These are phyloP conservation scores for Colletotrichum plurivorum DNA, from an alignment of 2,329 filamentous ascomycete species.

Conservation along the genomic window DNA sequence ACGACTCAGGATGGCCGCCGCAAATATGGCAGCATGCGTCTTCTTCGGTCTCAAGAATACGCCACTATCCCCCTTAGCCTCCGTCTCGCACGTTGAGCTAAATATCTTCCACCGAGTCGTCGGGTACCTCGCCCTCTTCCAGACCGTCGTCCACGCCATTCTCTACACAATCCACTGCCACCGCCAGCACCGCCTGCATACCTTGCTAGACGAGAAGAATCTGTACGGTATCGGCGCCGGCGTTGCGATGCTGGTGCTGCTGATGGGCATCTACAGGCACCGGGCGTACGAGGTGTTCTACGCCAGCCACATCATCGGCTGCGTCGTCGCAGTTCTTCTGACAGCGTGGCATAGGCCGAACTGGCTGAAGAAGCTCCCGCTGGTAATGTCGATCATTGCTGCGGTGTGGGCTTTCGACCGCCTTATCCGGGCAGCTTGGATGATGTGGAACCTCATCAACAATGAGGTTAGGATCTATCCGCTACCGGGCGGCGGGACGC, in stretches of 20 bases:
- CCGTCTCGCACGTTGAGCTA: conserved; percentile 60
- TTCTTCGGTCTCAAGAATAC: conserved; percentile 65
- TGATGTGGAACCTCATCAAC: conserved; percentile 52
- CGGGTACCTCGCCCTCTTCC: conserved; percentile 58
- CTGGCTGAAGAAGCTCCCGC: conserved; percentile 53
- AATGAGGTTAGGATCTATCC: conserved; percentile 58
- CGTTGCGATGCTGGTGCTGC: conserved; percentile 54
- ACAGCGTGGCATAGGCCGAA: conserved; percentile 60
- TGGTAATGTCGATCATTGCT: conserved; percentile 55
- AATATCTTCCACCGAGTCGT: conserved; percentile 62
- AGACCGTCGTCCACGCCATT: conserved; percentile 53
- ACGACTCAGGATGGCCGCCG: conserved; percentile 58
- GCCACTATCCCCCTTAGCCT: conserved; percentile 55
- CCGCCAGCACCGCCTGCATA: conserved; percentile 35
- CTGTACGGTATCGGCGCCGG: conserved; percentile 54
- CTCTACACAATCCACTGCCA: conserved; percentile 52
- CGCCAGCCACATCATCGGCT: conserved; percentile 58
- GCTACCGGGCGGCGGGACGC: conserved; percentile 60
- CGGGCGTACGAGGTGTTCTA: conserved; percentile 64
- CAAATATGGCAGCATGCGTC: conserved; percentile 56
- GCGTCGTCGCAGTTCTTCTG: conserved; percentile 56
- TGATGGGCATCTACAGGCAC: conserved; percentile 50
- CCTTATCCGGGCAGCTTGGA: conserved; percentile 50
- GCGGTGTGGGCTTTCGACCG: conserved; percentile 62
- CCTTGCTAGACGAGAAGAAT: conserved; percentile 48